phyloP scores from a whole-genome alignment of 345 rosid genomes.

The Theobroma cacao region DNA sequence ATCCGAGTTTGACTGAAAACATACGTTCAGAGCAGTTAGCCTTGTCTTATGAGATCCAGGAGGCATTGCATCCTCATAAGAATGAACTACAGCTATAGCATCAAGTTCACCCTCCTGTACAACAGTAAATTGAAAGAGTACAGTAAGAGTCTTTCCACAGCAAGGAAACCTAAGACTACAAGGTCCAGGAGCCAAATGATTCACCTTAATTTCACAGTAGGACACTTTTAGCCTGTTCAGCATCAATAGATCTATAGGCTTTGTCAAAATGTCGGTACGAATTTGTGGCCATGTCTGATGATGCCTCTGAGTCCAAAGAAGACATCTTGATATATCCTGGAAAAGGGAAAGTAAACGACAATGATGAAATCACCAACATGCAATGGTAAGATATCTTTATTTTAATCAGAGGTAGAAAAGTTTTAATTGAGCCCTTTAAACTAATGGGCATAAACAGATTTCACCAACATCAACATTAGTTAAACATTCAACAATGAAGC shows the following conservation, averaged over 20 bases:
- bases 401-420: not conserved
- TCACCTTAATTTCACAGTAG: slow-evolving; percentile 69
- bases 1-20: slow-evolving; percentile 14
- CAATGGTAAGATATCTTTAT: not conserved
- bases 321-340: slow-evolving; percentile 96
- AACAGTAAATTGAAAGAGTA: slow-evolving; percentile 3
- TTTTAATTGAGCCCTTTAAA: not conserved
- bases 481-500: not conserved
- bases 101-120: slow-evolving; percentile 77
- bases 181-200: slow-evolving; percentile 17
- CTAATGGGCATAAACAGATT: not conserved
- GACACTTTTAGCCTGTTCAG: slow-evolving; percentile 80
- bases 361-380: not conserved
- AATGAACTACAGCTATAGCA: slow-evolving; percentile 62
- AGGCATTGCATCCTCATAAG: slow-evolving; percentile 70
- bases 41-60: slow-evolving; percentile 79
- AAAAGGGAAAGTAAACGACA: not conserved
- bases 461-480: not conserved
- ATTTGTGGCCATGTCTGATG: slow-evolving; percentile 94
- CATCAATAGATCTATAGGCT: slow-evolving; percentile 82
- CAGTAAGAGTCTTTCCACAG: not conserved
- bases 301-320: slow-evolving; percentile 94
- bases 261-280: slow-evolving; percentile 67
- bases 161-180: slow-evolving; percentile 2
- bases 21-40: slow-evolving; percentile 81